A percentile compares a stretch with the other conserved stretches of the same genome.
Conservation (phyloP, 805 yeast species). For the Torulaspora maleeae region DNA sequence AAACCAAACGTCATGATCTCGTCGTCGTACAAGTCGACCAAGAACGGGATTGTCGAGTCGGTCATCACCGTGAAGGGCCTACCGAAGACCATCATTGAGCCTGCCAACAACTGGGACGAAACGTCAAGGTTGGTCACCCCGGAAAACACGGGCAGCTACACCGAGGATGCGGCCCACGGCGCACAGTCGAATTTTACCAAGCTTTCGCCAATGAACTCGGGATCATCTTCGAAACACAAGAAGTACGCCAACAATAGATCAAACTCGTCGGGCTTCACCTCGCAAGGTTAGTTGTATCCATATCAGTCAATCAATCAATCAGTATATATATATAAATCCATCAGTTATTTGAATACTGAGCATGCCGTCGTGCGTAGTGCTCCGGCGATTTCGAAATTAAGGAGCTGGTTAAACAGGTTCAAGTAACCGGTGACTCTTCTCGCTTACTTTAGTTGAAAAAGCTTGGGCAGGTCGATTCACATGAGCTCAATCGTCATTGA, state of each 20-base stretch:
- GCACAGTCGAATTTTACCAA: neutral
- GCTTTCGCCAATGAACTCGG: neutral
- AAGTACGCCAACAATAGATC: neutral
- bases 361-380: neutral
- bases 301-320: too few relatives aligned
- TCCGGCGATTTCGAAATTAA: neutral
- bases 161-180: conserved; percentile 1
- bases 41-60: conserved; percentile 62
- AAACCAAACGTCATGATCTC: conserved; percentile 15
- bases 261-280: neutral
- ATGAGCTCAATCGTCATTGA: neutral
- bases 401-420: neutral
- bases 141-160: conserved; percentile 1
- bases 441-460: too few relatives aligned
- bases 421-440: neutral
- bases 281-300: neutral
- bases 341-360: too few relatives aligned
- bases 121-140: conserved; percentile 5
- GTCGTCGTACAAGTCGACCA: conserved; percentile 26
- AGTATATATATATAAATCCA: neutral
- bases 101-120: conserved; percentile 45
- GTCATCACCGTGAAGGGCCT: conserved; percentile 82
- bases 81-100: conserved; percentile 78
- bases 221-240: neutral
- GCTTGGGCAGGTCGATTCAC: neutral